These are phyloP conservation scores for Maudiozyma serrabonitensis DNA, from an alignment of 805 yeast genomes.

Conservation along the genomic window DNA sequence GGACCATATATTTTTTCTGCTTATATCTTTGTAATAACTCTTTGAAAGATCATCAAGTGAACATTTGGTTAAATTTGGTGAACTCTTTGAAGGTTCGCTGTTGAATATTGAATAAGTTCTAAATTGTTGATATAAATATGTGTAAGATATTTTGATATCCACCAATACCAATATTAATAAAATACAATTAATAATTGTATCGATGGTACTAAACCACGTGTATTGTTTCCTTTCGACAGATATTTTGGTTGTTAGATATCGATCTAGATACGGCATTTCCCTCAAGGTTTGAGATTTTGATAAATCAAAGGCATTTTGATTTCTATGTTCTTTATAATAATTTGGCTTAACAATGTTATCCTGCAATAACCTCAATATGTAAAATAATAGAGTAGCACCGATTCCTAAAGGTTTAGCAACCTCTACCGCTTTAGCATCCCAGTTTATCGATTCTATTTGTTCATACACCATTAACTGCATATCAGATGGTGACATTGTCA, in stretches of 20 bases:
- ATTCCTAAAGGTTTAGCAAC: slow-evolving; percentile 23
- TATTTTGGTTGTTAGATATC: slow-evolving; percentile 3
- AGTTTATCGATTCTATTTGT: slow-evolving; percentile 19
- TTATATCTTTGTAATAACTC: slow-evolving; percentile 14
- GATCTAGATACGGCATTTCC: slow-evolving; percentile 12
- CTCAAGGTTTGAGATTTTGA: slow-evolving; percentile 19
- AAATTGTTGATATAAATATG: slow-evolving; percentile 14
- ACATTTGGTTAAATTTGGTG: slow-evolving; percentile 14
- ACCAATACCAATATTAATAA: neutral
- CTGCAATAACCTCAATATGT: slow-evolving; percentile 19
- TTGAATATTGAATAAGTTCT: slow-evolving; percentile 18
- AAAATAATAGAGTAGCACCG: slow-evolving; percentile 13
- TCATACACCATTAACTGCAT: slow-evolving; percentile 17
- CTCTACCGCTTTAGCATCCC: slow-evolving; percentile 21
- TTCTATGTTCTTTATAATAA: slow-evolving; percentile 10
- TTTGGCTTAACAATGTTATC: slow-evolving; percentile 24
- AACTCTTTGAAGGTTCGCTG: neutral
- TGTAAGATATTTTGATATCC: neutral
- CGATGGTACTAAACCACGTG: neutral
- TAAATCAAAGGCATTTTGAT: slow-evolving; percentile 22
- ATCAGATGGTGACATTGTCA: slow-evolving; percentile 13
- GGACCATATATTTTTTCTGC: slow-evolving; percentile 15
- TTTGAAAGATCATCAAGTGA: slow-evolving; percentile 13
- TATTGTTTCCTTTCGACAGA: neutral
- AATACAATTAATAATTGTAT: neutral